phyloP scores from a whole-genome alignment of 352 stramenopile species.

The Achlya hypogyna region DNA sequence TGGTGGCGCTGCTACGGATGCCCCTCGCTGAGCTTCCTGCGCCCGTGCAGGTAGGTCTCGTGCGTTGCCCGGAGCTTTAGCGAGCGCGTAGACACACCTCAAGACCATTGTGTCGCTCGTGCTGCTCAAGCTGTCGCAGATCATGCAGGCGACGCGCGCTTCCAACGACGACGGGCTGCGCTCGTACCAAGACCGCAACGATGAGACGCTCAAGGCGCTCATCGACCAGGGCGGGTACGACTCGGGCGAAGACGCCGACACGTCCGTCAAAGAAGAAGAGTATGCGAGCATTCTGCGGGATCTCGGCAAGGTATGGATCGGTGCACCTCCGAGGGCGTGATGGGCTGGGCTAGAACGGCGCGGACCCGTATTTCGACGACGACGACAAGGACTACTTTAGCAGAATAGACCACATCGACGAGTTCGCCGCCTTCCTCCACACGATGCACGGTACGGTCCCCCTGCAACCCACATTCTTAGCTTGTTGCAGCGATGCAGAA shows the following conservation, averaged over 20 bases:
- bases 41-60: slow-evolving; percentile 36
- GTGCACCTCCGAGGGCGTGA: slow-evolving; percentile 32
- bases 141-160: not conserved
- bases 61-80: not conserved
- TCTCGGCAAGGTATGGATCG: slow-evolving; percentile 64
- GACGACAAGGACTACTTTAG: slow-evolving; percentile 89
- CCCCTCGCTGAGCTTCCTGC: slow-evolving; percentile 69
- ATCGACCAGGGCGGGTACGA: slow-evolving; percentile 89
- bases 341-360: slow-evolving; percentile 48
- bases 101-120: not conserved
- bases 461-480: not conserved
- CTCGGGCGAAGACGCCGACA: slow-evolving; percentile 82
- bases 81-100: not conserved
- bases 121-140: not conserved
- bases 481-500: slow-evolving; percentile 3
- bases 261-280: slow-evolving; percentile 91
- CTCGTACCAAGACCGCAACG: slow-evolving; percentile 4
- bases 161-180: not conserved
- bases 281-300: slow-evolving; percentile 87
- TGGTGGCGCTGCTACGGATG: slow-evolving; percentile 86
- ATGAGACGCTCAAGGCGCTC: slow-evolving; percentile 69
- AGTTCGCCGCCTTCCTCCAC: slow-evolving; percentile 87
- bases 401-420: slow-evolving; percentile 88
- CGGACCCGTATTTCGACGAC: slow-evolving; percentile 72
- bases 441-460: slow-evolving; percentile 48